A percentile compares a stretch with the other conserved stretches of the same genome.
These are phyloP conservation scores for Tetracladium maxilliforme DNA, from an alignment of 2,329 filamentous ascomycete species.

Conservation along the genomic window DNA sequence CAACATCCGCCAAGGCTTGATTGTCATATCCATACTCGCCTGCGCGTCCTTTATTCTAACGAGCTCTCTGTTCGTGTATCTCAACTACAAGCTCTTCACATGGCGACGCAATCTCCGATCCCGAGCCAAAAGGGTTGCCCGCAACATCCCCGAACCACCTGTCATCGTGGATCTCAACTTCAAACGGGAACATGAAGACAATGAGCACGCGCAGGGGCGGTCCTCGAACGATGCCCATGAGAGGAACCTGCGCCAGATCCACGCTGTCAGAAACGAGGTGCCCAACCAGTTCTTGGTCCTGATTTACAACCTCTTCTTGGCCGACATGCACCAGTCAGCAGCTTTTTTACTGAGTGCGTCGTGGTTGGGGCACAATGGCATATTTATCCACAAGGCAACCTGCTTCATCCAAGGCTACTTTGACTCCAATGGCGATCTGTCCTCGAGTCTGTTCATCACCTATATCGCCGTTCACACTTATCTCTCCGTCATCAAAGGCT, in stretches of 20 bases:
- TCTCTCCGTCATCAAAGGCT: conserved; percentile 31
- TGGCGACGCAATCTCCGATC: too few relatives aligned
- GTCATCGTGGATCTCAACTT: too few relatives aligned
- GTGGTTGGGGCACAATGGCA: conserved; percentile 28
- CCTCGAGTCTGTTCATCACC: conserved; percentile 36
- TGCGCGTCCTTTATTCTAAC: conserved; percentile 30
- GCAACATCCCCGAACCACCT: too few relatives aligned
- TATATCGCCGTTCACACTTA: conserved; percentile 38
- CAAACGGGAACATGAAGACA: too few relatives aligned
- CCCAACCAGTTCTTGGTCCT: conserved; percentile 37
- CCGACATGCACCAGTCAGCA: conserved; percentile 49
- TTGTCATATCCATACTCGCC: conserved; percentile 26
- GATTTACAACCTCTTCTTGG: conserved; percentile 38
- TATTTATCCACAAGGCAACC: conserved; percentile 25
- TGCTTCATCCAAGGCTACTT: conserved; percentile 40
- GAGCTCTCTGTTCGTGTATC: conserved; percentile 22
- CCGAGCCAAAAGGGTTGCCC: too few relatives aligned
- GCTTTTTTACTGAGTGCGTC: conserved; percentile 53
- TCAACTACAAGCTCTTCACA: conserved; percentile 20
- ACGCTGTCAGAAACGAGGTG: too few relatives aligned
- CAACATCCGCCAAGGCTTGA: conserved; percentile 20
- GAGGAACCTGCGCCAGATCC: too few relatives aligned
- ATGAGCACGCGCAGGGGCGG: too few relatives aligned
- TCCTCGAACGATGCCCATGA: too few relatives aligned
- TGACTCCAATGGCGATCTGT: conserved; percentile 36